phyloP scores from a whole-genome alignment of 805 yeast genomes.

The Wickerhamiella alocasiicola region DNA sequence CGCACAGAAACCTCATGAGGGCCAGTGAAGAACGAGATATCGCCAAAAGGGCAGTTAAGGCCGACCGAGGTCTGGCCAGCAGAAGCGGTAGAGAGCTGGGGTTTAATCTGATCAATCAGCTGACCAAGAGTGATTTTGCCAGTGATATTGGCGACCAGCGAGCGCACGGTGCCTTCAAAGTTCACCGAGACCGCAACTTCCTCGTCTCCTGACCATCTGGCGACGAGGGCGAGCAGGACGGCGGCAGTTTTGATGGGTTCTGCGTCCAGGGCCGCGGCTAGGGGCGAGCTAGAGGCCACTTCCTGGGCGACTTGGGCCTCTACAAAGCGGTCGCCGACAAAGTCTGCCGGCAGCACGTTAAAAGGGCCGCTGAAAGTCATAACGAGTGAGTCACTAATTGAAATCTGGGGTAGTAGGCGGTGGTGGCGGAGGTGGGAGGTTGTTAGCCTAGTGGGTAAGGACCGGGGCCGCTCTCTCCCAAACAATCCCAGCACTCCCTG shows the following conservation, averaged over 20 bases:
- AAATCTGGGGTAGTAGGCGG: too few relatives aligned
- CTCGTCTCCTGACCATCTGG: conserved; percentile 84
- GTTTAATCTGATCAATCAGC: conserved; percentile 25
- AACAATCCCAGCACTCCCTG: too few relatives aligned
- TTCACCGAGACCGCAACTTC: conserved; percentile 74
- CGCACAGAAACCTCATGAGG: conserved; percentile 26
- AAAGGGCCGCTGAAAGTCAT: conserved; percentile 1
- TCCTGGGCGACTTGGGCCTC: neutral
- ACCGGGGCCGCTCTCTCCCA: too few relatives aligned
- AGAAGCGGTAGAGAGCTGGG: too few relatives aligned
- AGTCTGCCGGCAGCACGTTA: conserved; percentile 82
- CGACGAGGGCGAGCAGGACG: conserved; percentile 55
- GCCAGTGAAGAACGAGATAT: conserved; percentile 29
- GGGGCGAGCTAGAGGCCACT: too few relatives aligned
- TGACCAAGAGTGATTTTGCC: conserved; percentile 35
- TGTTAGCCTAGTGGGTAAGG: too few relatives aligned
- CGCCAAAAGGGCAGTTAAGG: conserved; percentile 32
- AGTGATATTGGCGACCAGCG: conserved; percentile 46
- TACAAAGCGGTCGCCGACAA: conserved; percentile 28
- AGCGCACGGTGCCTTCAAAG: conserved; percentile 20
- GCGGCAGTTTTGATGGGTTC: conserved; percentile 37
- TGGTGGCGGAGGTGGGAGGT: too few relatives aligned
- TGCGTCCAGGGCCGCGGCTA: neutral
- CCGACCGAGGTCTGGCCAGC: conserved; percentile 6
- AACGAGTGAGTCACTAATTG: too few relatives aligned